Conservation (phyloP, 176 grass and related monocot species). For the maize (Zea mays) region Zm-B73-REFERENCE-NAM-5.0 NC_050097.1:204055001-204055500, state of each 20-base stretch:
- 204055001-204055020: conserved; percentile 50
- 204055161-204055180: conserved; percentile 18
- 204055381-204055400: conserved; percentile 59
- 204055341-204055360: conserved; percentile 54
- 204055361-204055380: conserved; percentile 32
- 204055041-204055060: conserved; percentile 41
- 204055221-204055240: conserved; percentile 23
- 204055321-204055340: conserved; percentile 41
- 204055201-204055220: conserved; percentile 12
- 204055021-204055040: conserved; percentile 29
- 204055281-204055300: conserved; percentile 67
- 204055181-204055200: conserved; percentile 44
- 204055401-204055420: conserved; percentile 74
- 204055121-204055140: conserved; percentile 33
- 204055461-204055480: conserved; percentile 65
- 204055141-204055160: conserved; percentile 30
- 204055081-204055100: conserved; percentile 41
- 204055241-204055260: conserved; percentile 57
- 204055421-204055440: conserved; percentile 91
- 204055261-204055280: conserved; percentile 77
- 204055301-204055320: conserved; percentile 49
- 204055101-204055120: conserved; percentile 52
- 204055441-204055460: conserved; percentile 71
- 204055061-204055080: conserved; percentile 37
- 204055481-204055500: conserved; percentile 28